Evolutionary conservation across 2,329 filamentous ascomycete species (phyloP), one percentile per base, ranked within the genome.

Genomic region (Pochonia chlamydosporia): DNA sequence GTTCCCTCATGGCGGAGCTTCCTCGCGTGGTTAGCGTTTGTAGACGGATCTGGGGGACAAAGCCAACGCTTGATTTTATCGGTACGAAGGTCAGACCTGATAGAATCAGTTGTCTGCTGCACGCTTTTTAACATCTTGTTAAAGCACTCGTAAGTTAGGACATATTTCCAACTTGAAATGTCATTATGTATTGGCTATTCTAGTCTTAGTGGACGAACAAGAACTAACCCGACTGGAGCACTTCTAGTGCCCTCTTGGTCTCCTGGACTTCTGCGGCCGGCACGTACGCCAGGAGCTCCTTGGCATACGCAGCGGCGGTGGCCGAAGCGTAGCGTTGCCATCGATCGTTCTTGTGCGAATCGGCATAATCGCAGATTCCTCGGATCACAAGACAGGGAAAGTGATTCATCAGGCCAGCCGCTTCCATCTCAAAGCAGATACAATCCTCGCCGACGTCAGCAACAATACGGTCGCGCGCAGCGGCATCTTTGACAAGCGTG

Each of bases 351-450:
- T 61, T 62, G 36, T 61, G 54, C 2, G 53, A 49, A 37, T 64
- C 61, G 3, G 60, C 50, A 39, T 65, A 65, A 46, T 65, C 61
- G 41, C 55, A 62, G 30, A 64, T 44, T 14, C 42, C 42, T 44
- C 42, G 42, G 26, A 44, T 44, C 20, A 44, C 42, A 21, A 42
- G 40, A 21, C 40, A 42, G 25, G 25, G 40, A 42, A 42, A 42
- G 25, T 30, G 23, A 5, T 42, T 42, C 40, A 42, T 24, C 33
- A 36, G 33, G 8, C 33, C 33, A 7, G 33, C 33, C 24, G 37
- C 37, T 40, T 40, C 37, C 40, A 42, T 42, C 25, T 42, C 42
- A 44, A 35, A 26, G 26, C 42, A 35, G 30, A 35, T 23, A 14
- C 26, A 35, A 36, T 44, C 28, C 21, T 35, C 42, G 16, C 21